phyloP scores from a whole-genome alignment of 768 basidiomycete genomes.

The Suillus bovinus region DNA sequence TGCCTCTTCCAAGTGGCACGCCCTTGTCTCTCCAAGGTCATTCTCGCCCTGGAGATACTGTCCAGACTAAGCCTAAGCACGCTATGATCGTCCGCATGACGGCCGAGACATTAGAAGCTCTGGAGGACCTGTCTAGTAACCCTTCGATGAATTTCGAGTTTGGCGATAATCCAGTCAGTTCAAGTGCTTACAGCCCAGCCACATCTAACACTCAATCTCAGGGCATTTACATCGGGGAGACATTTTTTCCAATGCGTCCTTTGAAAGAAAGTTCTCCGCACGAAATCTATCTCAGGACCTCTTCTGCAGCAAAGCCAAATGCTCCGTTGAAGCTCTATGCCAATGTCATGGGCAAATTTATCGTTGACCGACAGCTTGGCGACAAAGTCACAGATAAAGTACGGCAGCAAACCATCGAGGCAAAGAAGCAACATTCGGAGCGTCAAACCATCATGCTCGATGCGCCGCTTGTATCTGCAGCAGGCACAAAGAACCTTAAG shows the following conservation, averaged over 20 bases:
- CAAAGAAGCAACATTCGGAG: constrained; percentile 50
- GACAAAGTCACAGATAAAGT: constrained; percentile 42
- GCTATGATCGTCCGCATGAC: constrained; percentile 80
- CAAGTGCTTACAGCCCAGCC: neutral
- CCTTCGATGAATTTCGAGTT: constrained; percentile 62
- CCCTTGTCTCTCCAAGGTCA: constrained; percentile 60
- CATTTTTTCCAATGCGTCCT: constrained; percentile 60
- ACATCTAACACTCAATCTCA: constrained; percentile 25
- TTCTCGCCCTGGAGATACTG: constrained; percentile 53
- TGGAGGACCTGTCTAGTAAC: constrained; percentile 48
- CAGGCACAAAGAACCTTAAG: constrained; percentile 41
- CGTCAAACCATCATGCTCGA: constrained; percentile 47
- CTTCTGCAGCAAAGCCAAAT: constrained; percentile 56
- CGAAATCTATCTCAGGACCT: constrained; percentile 71
- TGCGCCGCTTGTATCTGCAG: constrained; percentile 31
- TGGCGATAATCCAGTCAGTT: constrained; percentile 56
- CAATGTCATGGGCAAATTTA: constrained; percentile 71
- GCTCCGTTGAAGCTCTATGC: constrained; percentile 74
- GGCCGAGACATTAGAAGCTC: constrained; percentile 67
- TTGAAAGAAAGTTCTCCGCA: constrained; percentile 57
- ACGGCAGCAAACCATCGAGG: constrained; percentile 47
- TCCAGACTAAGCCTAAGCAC: constrained; percentile 62
- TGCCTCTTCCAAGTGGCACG: constrained; percentile 65
- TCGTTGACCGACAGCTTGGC: constrained; percentile 62
- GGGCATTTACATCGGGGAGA: constrained; percentile 68